Base-by-base conservation (phyloP, 2,329 filamentous ascomycete species). In the Pseudocercospora macadamiae region DNA sequence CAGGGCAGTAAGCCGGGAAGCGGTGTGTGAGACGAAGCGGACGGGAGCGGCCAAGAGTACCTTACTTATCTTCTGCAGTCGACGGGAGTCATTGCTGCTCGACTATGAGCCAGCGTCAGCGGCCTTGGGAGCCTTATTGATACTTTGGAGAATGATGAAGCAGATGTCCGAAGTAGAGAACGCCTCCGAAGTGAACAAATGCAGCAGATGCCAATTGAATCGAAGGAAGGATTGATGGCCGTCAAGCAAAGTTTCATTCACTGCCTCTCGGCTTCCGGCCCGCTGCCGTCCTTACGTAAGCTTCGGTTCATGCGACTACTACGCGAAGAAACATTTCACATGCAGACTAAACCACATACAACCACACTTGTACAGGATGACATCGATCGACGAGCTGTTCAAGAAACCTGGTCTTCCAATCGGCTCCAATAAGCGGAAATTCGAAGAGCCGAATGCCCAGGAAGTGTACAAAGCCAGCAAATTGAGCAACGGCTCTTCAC, bases 331-430 rank as follows among this genome's bases (percentile, higher is more conserved):
- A 32, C 45, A 21, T 21, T 32, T 49, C 45, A 32, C n/a, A 32
- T 49, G 45, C 26, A 14, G 19, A 32, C 16, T 2, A 26, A 45
- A 21, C 19, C 5, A 36, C 42, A 21, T 12, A 21, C n/a, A 32
- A 8, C 26, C 16, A 16, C 7, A 14, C 28, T 37, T 12, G 6
- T 16, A 30, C 55, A 63, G 32, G 16, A 87, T 86, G 84, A 80
- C 82, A 21, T 85, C 80, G 70, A 81, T 86, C 64, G 83, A 86
- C 70, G 83, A 87, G 44, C 79, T 87, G 14, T 87, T 87, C 76
- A 86, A 84, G 76, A 81, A 82, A 72, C 80, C 82, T 0, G 75
- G 74, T 32, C 71, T 79, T 18, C 74, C 79, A 16, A 75, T 71
- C 23, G 59, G 61, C 34, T 65, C 64, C 1, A 58, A 61, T 54